Percentiles rank a stretch among this genome's conserved stretches.
phyloP scores from a whole-genome alignment of 2,329 filamentous ascomycete genomes.

The Didymella segeticola region DNA sequence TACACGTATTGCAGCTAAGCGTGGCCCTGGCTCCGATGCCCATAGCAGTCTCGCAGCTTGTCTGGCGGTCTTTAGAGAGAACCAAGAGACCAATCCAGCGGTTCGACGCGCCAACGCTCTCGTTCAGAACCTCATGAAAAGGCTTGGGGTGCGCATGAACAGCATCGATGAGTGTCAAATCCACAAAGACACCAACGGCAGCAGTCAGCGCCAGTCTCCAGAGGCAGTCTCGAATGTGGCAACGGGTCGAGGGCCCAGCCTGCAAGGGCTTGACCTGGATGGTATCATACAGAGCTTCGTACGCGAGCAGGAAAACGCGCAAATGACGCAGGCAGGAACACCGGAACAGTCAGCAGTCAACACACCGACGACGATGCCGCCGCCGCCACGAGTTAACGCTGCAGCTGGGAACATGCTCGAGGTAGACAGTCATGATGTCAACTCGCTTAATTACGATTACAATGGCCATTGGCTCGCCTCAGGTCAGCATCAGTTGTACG shows the following conservation, averaged over 20 bases:
- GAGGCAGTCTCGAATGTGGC: constrained; percentile 14
- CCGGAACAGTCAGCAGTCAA: constrained; percentile 7
- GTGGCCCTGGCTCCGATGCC: constrained; percentile 48
- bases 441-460: constrained; percentile 15
- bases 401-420: neutral
- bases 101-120: constrained; percentile 56
- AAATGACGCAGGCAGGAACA: constrained; percentile 14
- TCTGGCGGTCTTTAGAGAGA: constrained; percentile 56
- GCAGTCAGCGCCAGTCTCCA: constrained; percentile 13
- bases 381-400: neutral
- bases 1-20: constrained; percentile 57
- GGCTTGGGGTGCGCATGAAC: constrained; percentile 43
- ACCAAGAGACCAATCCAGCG: constrained; percentile 60
- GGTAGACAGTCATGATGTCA: neutral
- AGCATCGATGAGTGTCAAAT: constrained; percentile 26
- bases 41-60: constrained; percentile 51
- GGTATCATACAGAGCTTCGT: constrained; percentile 54
- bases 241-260: constrained; percentile 21
- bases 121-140: constrained; percentile 56
- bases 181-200: constrained; percentile 14
- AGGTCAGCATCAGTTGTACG: constrained; percentile 20
- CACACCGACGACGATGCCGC: constrained; percentile 12
- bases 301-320: constrained; percentile 37
- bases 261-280: constrained; percentile 51
- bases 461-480: constrained; percentile 19